Percentiles rank a stretch among this genome's conserved stretches.
These are phyloP conservation scores for Apiotrichum veenhuisii DNA, from an alignment of 1,284 basidiomycete species.

Conservation along the genomic window DNA sequence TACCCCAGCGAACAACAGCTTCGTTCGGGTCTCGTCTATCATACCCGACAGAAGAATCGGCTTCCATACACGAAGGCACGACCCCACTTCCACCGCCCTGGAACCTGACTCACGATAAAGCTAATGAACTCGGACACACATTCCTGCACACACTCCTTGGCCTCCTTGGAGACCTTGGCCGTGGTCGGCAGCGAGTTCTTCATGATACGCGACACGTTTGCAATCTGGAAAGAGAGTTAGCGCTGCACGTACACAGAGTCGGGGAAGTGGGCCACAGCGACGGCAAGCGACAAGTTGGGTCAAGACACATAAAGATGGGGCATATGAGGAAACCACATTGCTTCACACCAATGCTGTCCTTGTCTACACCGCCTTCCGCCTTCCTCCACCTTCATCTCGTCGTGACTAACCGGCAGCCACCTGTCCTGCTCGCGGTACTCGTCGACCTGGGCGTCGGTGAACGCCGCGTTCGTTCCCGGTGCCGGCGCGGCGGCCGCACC, in stretches of 20 bases:
- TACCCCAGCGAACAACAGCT: too few species aligned
- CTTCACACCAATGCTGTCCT: too few species aligned
- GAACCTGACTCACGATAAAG: slow-evolving; percentile 62
- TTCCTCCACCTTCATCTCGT: background rate
- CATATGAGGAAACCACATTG: too few species aligned
- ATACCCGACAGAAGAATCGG: background rate
- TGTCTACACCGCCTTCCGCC: too few species aligned
- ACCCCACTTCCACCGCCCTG: background rate
- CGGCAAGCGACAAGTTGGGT: too few species aligned
- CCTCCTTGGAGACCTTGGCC: slow-evolving; percentile 95
- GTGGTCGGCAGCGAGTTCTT: slow-evolving; percentile 79
- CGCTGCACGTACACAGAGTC: too few species aligned
- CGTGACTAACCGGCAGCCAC: slow-evolving; percentile 71
- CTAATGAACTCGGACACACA: slow-evolving; percentile 94
- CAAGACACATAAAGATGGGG: too few species aligned
- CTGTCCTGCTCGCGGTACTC: slow-evolving; percentile 89
- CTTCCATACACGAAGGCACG: background rate
- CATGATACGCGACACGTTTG: slow-evolving; percentile 94
- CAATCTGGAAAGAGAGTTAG: slow-evolving; percentile 70
- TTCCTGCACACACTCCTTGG: slow-evolving; percentile 94
- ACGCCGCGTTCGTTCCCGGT: slow-evolving; percentile 36
- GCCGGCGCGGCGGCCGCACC: slow-evolving; percentile 10
- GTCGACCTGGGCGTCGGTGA: slow-evolving; percentile 85
- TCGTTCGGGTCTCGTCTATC: too few species aligned
- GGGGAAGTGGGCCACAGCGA: too few species aligned